Evolutionary conservation across 805 yeast species (phyloP).

Genomic region (Kluyveromyces starmeri): DNA sequence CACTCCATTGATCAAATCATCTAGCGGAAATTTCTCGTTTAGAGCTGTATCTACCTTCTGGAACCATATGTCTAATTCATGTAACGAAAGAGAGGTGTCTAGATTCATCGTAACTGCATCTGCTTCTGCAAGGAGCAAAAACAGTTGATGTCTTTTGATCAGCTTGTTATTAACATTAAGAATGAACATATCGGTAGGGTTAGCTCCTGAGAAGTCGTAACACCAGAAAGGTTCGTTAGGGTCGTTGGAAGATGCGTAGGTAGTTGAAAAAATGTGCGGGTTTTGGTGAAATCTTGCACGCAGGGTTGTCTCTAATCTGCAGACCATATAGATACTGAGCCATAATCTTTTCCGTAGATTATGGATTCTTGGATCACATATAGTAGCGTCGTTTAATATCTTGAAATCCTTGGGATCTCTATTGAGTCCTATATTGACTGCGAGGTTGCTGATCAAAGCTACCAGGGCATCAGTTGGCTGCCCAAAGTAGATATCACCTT

Average conservation of each 20-base stretch:
- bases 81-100: conserved; percentile 1
- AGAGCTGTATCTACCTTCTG: conserved; percentile 16
- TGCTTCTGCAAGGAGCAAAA: conserved; percentile 20
- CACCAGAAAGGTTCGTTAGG: not conserved
- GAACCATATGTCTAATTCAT: conserved; percentile 15
- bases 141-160: conserved; percentile 19
- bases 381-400: conserved; percentile 13
- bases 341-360: conserved; percentile 27
- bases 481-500: conserved; percentile 27
- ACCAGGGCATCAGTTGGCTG: conserved; percentile 28
- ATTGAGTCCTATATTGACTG: conserved; percentile 27
- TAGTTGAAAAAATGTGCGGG: conserved; percentile 9
- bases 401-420: conserved; percentile 26
- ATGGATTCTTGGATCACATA: conserved; percentile 15
- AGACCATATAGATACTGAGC: conserved; percentile 19
- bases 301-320: conserved; percentile 23
- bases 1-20: conserved; percentile 5
- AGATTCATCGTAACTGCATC: conserved; percentile 22
- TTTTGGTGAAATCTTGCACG: conserved; percentile 24
- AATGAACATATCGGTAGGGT: conserved; percentile 14
- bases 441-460: conserved; percentile 24
- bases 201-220: conserved; percentile 12
- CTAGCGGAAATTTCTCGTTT: conserved; percentile 14
- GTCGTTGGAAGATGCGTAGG: conserved; percentile 14
- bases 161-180: conserved; percentile 17